Percentiles rank a stretch among this genome's conserved stretches.
Evolutionary conservation across 83 land plant genomes (phyloP).

Genomic region (Picea abies): DNA sequence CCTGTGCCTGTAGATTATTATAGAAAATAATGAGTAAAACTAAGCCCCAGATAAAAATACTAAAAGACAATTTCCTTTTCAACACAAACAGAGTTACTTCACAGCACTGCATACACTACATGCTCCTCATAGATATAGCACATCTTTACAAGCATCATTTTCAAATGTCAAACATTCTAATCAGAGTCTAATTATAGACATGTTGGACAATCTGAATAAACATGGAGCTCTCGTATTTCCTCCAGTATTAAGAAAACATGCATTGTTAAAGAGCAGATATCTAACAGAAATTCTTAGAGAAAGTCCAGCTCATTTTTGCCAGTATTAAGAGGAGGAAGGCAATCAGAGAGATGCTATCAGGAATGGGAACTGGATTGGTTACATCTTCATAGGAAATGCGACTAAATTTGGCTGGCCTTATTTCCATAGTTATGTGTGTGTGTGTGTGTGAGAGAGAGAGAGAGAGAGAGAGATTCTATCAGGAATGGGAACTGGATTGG

Average conservation of each 20-base stretch:
- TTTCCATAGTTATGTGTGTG: no score
- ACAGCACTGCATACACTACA: background rate
- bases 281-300: background rate
- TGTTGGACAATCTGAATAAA: background rate
- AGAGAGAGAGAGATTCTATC: no score
- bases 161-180: background rate
- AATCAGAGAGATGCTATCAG: background rate
- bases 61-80: background rate
- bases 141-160: background rate
- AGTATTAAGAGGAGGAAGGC: background rate
- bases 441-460: no score
- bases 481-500: no score
- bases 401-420: no score
- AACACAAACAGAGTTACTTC: background rate
- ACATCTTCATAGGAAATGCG: no score
- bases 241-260: background rate
- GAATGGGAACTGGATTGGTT: no score
- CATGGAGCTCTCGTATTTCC: background rate
- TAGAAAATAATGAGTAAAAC: background rate
- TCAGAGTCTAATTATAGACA: no score
- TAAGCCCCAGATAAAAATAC: background rate
- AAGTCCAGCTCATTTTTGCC: background rate
- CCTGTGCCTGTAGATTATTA: slow-evolving; percentile 56
- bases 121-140: background rate
- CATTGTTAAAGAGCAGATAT: background rate